Percentiles rank a stretch among this genome's conserved stretches.
These are phyloP conservation scores for Trichoderma hamatum DNA, from an alignment of 2,329 filamentous ascomycete species.

Conservation along the genomic window DNA sequence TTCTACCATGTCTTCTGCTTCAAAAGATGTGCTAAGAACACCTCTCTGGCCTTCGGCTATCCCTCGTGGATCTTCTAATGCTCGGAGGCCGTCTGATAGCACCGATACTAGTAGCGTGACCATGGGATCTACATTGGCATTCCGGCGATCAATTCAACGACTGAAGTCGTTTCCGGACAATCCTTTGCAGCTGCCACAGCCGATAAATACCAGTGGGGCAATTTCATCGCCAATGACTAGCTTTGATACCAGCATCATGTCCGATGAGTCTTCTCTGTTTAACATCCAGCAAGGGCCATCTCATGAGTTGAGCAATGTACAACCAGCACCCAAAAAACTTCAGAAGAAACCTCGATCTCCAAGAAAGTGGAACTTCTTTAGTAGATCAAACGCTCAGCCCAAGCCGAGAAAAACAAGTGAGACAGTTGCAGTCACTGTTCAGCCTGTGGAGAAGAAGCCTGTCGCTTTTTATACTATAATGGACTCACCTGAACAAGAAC, in stretches of 20 bases:
- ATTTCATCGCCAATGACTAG: constrained; percentile 57
- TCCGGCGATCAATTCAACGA: constrained; percentile 58
- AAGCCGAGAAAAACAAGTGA: constrained; percentile 41
- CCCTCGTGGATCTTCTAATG: constrained; percentile 42
- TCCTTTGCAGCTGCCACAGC: constrained; percentile 54
- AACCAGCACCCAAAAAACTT: constrained; percentile 54
- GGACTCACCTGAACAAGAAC: constrained; percentile 59
- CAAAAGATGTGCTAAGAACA: constrained; percentile 46
- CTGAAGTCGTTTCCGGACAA: constrained; percentile 50
- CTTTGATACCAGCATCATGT: constrained; percentile 59
- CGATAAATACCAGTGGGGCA: constrained; percentile 52
- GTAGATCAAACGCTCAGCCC: constrained; percentile 54
- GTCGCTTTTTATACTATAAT: constrained; percentile 65
- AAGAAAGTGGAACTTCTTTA: constrained; percentile 66
- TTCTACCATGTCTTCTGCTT: constrained; percentile 47
- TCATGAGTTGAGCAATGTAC: constrained; percentile 37
- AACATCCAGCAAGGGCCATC: constrained; percentile 45
- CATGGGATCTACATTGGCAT: constrained; percentile 57
- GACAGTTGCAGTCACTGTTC: constrained; percentile 52
- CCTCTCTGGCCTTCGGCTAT: constrained; percentile 59
- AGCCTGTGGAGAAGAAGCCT: constrained; percentile 53
- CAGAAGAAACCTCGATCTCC: constrained; percentile 59
- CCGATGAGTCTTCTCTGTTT: constrained; percentile 55
- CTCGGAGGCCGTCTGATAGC: constrained; percentile 56
- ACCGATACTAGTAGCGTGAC: constrained; percentile 56